Base-by-base conservation (phyloP, 345 rosid genomes). In the Odontarrhena argentea region DNA sequence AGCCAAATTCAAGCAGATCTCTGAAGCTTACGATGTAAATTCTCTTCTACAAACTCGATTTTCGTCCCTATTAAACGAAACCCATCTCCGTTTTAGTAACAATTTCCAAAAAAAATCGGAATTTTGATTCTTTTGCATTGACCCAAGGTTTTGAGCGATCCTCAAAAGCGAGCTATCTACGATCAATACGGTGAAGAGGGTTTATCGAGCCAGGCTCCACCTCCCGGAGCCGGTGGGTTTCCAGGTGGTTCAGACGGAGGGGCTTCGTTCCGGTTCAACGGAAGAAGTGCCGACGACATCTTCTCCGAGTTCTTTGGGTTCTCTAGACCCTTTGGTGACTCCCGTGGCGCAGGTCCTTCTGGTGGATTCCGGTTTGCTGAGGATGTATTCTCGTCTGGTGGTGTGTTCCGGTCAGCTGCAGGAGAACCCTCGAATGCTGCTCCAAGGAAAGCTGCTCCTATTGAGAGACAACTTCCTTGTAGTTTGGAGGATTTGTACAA, bases 161-260 rank as follows among this genome's bases (percentile, higher is more conserved):
- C 93, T 13, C 91, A 84, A 36, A 89, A 87, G 71, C 76, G 94
- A 69, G 85, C 85, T 0, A 70, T 87, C n/a, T 89, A 89, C 50
- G 96, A 89, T 76, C 96, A 89, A 76, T 89, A 85, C 71, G 96
- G 96, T 13, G 96, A 89, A 67, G 96, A 89, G 72, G 96, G 96
- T 10, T 76, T 89, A 71, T 84, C 75, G 54, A 86, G 87, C 38
- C 94, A 89, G 74, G 86, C 67, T 48, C 96, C 91, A 7, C 91
- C 96, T 8, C 96, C 94, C 0, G 89, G 85, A 0, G 52, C 86
- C 2, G 78, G 83, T 18, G 87, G 91, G n/a, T 81, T 81, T 56
- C 42, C 84, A 0, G 71, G 74, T 51, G 87, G 74, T 0, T 46
- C 65, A 1, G 84, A 70, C 0, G 85, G 86, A 4, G 83, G 81